These are phyloP conservation scores for Coleophoma eucalyptorum DNA, from an alignment of 2,329 filamentous ascomycete genomes.

Conservation along the genomic window DNA sequence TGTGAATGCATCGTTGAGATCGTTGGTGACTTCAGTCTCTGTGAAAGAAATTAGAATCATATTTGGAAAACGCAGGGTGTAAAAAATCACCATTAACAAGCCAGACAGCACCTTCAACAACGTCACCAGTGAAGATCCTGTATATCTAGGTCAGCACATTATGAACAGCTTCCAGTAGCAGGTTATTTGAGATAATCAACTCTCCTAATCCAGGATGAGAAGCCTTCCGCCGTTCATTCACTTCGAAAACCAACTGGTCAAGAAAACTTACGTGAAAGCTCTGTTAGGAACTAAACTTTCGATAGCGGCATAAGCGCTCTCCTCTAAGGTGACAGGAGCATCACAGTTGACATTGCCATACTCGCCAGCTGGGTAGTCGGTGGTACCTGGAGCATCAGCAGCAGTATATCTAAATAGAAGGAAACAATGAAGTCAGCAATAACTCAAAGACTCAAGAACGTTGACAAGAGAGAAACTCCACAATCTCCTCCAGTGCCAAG, in stretches of 20 bases:
- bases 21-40: conserved; percentile 27
- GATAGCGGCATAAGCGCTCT: conserved; percentile 34
- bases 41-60: background rate
- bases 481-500: too few species aligned
- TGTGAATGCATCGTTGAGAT: conserved; percentile 31
- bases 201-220: too few species aligned
- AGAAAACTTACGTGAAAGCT: conserved; percentile 20
- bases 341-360: conserved; percentile 35
- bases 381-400: conserved; percentile 30
- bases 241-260: background rate
- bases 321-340: conserved; percentile 30
- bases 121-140: conserved; percentile 36
- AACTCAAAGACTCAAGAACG: too few species aligned
- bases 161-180: too few species aligned
- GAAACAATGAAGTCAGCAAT: too few species aligned
- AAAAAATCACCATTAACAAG: conserved; percentile 19
- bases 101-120: conserved; percentile 35
- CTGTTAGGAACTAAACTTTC: conserved; percentile 24
- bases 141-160: background rate
- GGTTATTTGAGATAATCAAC: too few species aligned
- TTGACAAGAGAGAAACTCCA: too few species aligned
- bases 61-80: background rate
- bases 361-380: conserved; percentile 29
- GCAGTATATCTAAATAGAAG: conserved; percentile 19
- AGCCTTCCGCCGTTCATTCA: background rate